Evolutionary conservation across 805 yeast species (phyloP), one percentile per base, ranked within the genome.

Genomic region (Wickerhamomyces xylosicus): DNA sequence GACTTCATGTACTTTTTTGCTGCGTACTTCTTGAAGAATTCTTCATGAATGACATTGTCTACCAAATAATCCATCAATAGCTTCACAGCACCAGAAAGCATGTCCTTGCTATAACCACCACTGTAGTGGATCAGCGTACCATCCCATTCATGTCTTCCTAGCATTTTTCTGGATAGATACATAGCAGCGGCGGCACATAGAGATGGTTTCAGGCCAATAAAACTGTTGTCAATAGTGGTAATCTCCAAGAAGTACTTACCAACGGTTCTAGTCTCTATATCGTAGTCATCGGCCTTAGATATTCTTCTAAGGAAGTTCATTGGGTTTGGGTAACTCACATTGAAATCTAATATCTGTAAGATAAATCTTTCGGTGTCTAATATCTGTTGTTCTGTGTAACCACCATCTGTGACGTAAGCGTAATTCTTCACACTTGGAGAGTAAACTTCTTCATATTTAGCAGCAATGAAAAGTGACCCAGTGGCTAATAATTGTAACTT

Each of bases 401-500:
- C 84, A 35, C 90, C 90, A 58, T 85, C 95, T 19, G 95, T 85
- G 42, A 85, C 85, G 56, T 82, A 83, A 3, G 95, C 84, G 56
- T 85, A 89, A 58, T 85, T 84, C 43, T 79, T 74, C 22, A 89
- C 79, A 28, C 89, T 79, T 10, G 96, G 97, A 10, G 86, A 71
- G 55, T 79, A 82, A 20, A 89, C 94, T 62, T 89, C 97, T 63
- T 89, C 96, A 58, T 83, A 85, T 61, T 87, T 87, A 14, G 96
- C 94, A 32, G 96, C 95, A 44, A 86, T 81, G 59, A 86, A 85
- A 41, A 89, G 63, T 11, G 89, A 71, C 1, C 95, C 85, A 1
- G 92, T 83, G 5, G 95, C 95, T 39, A 86, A 67, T 44, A 87
- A 69, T 64, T 89, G 97, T 37, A 89, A 61, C 59, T 83, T 76